Evolutionary conservation across 1,284 basidiomycete species (phyloP).

Genomic region (Vanrija sp.): DNA sequence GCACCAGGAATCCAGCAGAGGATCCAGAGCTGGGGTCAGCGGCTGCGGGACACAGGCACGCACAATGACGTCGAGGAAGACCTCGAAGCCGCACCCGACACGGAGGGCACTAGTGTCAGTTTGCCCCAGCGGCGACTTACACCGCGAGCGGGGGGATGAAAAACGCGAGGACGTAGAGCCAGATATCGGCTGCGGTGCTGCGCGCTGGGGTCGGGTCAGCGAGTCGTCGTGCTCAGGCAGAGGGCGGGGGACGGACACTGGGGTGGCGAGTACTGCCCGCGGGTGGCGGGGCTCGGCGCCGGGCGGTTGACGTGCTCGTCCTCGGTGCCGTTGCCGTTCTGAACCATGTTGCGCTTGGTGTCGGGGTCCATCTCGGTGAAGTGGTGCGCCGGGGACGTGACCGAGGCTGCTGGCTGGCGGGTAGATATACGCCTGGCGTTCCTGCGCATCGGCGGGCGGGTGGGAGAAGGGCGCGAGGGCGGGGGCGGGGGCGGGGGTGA

Average conservation of each 20-base stretch:
- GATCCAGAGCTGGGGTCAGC: constrained; percentile 1
- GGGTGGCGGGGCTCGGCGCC: neutral
- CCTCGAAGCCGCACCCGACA: neutral
- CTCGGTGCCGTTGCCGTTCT: neutral
- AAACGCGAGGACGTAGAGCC: neutral
- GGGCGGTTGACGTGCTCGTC: neutral
- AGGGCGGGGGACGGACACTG: neutral
- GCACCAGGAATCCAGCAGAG: constrained; percentile 12
- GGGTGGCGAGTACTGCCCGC: neutral
- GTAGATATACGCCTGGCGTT: no score
- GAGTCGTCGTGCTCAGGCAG: neutral
- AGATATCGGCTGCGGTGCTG: neutral
- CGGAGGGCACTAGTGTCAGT: neutral
- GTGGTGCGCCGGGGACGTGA: no score
- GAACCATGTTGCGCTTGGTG: neutral
- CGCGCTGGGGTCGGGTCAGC: neutral
- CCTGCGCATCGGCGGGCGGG: no score
- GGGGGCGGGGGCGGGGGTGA: no score
- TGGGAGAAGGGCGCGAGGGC: no score
- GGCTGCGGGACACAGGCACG: neutral
- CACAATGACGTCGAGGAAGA: constrained; percentile 10
- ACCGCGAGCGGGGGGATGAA: neutral
- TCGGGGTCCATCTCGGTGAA: neutral
- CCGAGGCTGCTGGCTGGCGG: no score
- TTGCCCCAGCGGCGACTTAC: neutral